phyloP scores from a whole-genome alignment of 805 yeast species.

The Sugiyamaella marilandica region DNA sequence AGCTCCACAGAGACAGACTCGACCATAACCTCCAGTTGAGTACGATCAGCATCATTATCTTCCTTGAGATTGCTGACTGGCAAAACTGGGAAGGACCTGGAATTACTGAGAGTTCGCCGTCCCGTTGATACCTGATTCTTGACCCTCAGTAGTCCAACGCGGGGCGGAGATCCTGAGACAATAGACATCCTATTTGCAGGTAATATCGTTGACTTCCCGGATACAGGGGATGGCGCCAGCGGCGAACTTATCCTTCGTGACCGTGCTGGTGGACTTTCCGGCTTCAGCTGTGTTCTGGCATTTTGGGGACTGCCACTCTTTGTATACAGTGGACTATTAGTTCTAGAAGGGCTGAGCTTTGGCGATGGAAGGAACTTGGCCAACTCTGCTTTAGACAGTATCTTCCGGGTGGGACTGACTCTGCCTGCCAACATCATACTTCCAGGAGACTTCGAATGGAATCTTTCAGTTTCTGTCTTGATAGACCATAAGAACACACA shows the following conservation, averaged over 20 bases:
- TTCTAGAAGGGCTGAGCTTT: background rate
- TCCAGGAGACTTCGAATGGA: slow-evolving; percentile 4
- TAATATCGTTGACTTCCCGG: background rate
- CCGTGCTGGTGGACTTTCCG: background rate
- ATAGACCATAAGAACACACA: slow-evolving; percentile 25
- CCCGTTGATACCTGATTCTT: background rate
- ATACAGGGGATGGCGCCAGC: background rate
- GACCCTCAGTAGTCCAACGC: background rate
- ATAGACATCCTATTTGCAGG: background rate
- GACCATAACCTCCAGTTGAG: background rate
- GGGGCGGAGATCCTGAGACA: background rate
- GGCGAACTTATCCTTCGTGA: background rate
- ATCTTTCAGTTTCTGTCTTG: background rate
- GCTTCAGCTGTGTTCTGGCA: background rate
- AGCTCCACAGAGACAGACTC: background rate
- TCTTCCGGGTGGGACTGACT: slow-evolving; percentile 19
- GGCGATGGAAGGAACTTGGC: slow-evolving; percentile 16
- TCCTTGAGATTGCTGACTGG: slow-evolving; percentile 1
- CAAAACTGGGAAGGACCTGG: slow-evolving; percentile 5
- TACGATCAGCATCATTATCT: background rate
- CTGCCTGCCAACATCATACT: background rate
- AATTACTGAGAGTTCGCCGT: slow-evolving; percentile 2
- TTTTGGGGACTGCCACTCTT: background rate
- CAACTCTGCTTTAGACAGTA: slow-evolving; percentile 21
- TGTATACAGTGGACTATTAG: too few species aligned